Evolutionary conservation across 768 basidiomycete species (phyloP).

Genomic region (Xerocomellus intermedius): DNA sequence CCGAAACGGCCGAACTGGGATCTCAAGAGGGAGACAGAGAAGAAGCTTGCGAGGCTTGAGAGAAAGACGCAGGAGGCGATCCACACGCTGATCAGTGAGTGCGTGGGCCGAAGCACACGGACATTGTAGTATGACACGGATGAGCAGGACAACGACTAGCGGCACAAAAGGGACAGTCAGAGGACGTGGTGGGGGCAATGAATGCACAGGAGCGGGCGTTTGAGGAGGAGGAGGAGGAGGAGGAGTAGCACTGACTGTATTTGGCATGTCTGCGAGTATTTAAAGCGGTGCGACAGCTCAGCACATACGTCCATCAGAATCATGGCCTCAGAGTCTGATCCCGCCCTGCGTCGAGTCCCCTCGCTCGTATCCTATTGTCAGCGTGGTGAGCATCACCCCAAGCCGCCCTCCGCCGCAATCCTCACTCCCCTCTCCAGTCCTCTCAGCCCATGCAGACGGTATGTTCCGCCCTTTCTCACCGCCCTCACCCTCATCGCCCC

Average conservation of each 20-base stretch:
- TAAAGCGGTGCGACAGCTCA: constrained; percentile 11
- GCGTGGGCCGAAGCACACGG: not conserved
- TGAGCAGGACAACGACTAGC: constrained; percentile 71
- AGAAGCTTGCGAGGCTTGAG: constrained; percentile 86
- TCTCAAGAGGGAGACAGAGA: constrained; percentile 90
- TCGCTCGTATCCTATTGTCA: constrained; percentile 70
- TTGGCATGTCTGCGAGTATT: constrained; percentile 17
- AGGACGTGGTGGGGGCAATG: constrained; percentile 83
- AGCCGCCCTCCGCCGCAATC: constrained; percentile 2
- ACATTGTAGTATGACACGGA: constrained; percentile 6
- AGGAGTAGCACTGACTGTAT: constrained; percentile 9
- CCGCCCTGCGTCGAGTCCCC: constrained; percentile 45
- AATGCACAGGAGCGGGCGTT: constrained; percentile 65
- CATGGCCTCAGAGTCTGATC: constrained; percentile 37
- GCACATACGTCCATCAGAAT: not conserved
- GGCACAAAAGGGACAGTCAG: constrained; percentile 73
- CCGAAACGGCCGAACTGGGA: constrained; percentile 98
- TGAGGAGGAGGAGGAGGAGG: constrained; percentile 32
- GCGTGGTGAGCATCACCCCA: constrained; percentile 49
- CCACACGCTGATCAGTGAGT: constrained; percentile 88
- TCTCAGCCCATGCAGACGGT: constrained; percentile 61
- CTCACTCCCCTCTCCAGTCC: constrained; percentile 42
- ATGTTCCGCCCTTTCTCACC: constrained; percentile 22
- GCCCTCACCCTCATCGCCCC: constrained; percentile 2
- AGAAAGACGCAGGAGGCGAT: constrained; percentile 90